Evolutionary conservation across 225 moss, liverwort and hornwort genomes (phyloP).

Genomic region (Pleurozium schreberi): DNA sequence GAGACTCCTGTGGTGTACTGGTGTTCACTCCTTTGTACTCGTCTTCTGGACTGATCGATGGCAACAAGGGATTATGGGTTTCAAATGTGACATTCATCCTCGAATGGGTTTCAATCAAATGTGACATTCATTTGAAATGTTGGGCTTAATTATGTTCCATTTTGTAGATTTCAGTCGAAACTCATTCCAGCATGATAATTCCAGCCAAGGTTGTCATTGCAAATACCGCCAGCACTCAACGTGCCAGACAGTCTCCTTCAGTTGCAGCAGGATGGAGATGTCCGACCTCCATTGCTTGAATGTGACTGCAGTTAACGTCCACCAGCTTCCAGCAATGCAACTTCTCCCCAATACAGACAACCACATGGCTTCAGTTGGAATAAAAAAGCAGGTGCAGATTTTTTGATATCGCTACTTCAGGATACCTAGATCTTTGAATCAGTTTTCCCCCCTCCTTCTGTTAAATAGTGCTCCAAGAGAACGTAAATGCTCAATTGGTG

Average conservation of each 20-base stretch:
- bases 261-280: not conserved
- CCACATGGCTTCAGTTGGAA: not conserved
- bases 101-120: too few relatives aligned
- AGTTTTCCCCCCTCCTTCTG: too few relatives aligned
- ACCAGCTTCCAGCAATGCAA: too few relatives aligned
- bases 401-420: not conserved
- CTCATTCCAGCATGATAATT: not conserved
- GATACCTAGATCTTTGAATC: not conserved
- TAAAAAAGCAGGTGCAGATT: not conserved
- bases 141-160: not conserved
- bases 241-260: not conserved
- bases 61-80: not conserved
- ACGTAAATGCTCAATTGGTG: not conserved
- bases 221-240: not conserved
- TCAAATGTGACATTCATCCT: too few relatives aligned
- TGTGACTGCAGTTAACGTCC: not conserved
- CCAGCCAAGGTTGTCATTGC: not conserved
- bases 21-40: not conserved
- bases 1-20: too few relatives aligned
- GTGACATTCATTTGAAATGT: not conserved
- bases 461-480: not conserved
- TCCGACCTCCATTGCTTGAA: not conserved
- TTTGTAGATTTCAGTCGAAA: not conserved
- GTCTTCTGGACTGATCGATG: not conserved
- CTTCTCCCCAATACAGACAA: not conserved